Conservation (phyloP, 208 protist genomes). For the Balamuthia mandrillaris region DNA sequence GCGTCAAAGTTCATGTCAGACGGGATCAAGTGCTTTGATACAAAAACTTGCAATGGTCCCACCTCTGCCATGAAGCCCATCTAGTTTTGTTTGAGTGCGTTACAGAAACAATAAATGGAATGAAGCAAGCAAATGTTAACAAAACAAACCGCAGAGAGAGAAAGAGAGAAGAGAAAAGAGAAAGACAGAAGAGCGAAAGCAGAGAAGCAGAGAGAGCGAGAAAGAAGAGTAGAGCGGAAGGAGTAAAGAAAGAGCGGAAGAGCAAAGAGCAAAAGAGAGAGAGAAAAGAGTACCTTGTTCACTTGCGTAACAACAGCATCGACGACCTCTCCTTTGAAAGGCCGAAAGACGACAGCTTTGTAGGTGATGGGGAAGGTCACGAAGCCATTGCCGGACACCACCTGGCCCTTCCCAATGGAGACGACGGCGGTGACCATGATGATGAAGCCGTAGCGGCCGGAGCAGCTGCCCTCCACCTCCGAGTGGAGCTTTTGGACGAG, state of each 20-base stretch:
- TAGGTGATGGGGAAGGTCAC: slow-evolving; percentile 67
- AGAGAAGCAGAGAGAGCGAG: background rate
- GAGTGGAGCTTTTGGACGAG: slow-evolving; percentile 51
- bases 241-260: background rate
- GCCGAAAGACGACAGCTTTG: slow-evolving; percentile 70
- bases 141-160: too few species aligned
- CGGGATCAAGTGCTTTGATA: slow-evolving; percentile 59
- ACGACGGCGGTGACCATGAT: slow-evolving; percentile 59
- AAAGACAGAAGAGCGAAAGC: background rate
- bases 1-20: slow-evolving; percentile 62
- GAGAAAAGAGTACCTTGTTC: slow-evolving; percentile 53
- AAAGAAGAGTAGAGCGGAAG: background rate
- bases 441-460: slow-evolving; percentile 66
- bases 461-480: slow-evolving; percentile 70
- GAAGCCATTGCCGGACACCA: slow-evolving; percentile 59
- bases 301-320: slow-evolving; percentile 70
- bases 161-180: background rate
- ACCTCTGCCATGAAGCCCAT: slow-evolving; percentile 68
- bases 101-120: background rate
- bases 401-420: slow-evolving; percentile 61
- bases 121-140: background rate
- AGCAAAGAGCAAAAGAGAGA: background rate
- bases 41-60: slow-evolving; percentile 56
- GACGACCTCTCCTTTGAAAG: slow-evolving; percentile 75
- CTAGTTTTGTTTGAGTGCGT: too few species aligned